Conservation (phyloP, 352 stramenopile genomes). For the Globisporangium sylvaticum region DNA sequence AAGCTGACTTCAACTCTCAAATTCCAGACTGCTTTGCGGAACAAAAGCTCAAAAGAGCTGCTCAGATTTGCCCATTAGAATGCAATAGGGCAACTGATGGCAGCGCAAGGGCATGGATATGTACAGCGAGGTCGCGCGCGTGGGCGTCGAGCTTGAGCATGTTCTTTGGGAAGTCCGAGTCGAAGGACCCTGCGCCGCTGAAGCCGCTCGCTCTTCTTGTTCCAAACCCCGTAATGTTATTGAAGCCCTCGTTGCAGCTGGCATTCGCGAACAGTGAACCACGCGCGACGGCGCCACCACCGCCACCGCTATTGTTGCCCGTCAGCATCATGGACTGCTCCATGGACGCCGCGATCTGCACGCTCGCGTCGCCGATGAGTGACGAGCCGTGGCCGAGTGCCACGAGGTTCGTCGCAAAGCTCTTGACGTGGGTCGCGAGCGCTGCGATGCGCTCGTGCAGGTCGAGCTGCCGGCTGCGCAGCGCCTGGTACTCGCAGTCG, state of each 20-base stretch:
- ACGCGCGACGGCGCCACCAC: background rate
- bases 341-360: slow-evolving; percentile 20
- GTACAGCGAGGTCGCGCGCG: slow-evolving; percentile 12
- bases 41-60: background rate
- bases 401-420: slow-evolving; percentile 37
- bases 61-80: background rate
- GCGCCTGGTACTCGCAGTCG: slow-evolving; percentile 33
- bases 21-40: background rate
- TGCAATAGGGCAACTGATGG: background rate
- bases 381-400: slow-evolving; percentile 29
- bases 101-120: too few species aligned
- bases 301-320: background rate
- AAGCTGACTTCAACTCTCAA: background rate
- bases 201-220: background rate
- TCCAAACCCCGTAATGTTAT: background rate
- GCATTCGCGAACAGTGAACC: background rate
- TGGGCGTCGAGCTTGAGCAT: slow-evolving; percentile 16
- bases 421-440: slow-evolving; percentile 36
- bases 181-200: slow-evolving; percentile 8
- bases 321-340: background rate
- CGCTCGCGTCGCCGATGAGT: slow-evolving; percentile 24
- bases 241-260: background rate
- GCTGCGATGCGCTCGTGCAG: slow-evolving; percentile 23
- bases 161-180: slow-evolving; percentile 21
- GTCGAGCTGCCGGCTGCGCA: slow-evolving; percentile 30